Conservation (phyloP, 2,329 filamentous ascomycete species). For the Xylariaceae sp. region DNA sequence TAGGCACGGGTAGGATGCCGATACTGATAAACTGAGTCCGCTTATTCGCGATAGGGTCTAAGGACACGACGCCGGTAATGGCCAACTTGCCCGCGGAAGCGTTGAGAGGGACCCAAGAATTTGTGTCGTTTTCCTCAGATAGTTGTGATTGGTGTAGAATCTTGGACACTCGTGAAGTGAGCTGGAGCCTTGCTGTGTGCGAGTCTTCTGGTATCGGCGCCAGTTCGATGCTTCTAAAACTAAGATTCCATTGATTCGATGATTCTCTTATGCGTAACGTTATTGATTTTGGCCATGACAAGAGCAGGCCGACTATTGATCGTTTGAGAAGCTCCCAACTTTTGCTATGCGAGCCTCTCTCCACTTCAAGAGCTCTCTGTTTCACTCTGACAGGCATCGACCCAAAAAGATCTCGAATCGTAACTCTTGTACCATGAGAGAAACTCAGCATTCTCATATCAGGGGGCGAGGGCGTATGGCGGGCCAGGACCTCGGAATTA, state of each 20-base stretch:
- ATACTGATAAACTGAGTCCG: conserved; percentile 78
- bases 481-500: conserved; percentile 62
- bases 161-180: conserved; percentile 37
- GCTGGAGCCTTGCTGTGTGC: conserved; percentile 11
- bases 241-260: conserved; percentile 35
- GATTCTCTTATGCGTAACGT: conserved; percentile 59
- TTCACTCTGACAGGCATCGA: conserved; percentile 89
- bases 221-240: conserved; percentile 32
- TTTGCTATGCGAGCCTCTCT: conserved; percentile 52
- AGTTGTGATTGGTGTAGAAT: conserved; percentile 67
- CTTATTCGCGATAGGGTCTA: conserved; percentile 67
- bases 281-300: conserved; percentile 62
- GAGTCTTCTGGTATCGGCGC: neutral
- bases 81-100: conserved; percentile 61
- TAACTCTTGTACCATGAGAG: conserved; percentile 71
- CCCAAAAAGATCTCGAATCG: conserved; percentile 80
- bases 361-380: conserved; percentile 59
- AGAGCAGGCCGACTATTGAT: conserved; percentile 60
- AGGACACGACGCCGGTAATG: conserved; percentile 70
- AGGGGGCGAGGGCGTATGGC: conserved; percentile 59
- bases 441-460: conserved; percentile 56
- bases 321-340: conserved; percentile 65
- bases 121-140: conserved; percentile 48
- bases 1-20: conserved; percentile 64
- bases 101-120: conserved; percentile 68